Evolutionary conservation across 208 protist genomes (phyloP).

Genomic region (Trypanosoma cruzi): DNA sequence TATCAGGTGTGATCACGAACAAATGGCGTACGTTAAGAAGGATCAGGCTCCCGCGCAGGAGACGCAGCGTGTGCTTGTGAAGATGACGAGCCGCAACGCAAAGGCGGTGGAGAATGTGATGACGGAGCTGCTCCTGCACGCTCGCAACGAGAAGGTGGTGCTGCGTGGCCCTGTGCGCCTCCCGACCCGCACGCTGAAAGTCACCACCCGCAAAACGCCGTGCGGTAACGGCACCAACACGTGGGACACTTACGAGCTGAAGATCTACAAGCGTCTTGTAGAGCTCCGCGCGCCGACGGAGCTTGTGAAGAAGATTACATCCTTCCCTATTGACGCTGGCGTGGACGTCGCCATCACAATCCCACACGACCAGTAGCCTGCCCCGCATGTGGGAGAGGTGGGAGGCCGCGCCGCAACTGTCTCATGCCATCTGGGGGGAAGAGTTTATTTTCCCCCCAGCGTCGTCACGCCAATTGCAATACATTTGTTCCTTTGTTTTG

Average conservation of each 20-base stretch:
- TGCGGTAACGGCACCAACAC: constrained; percentile 99
- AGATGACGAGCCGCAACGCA: constrained; percentile 96
- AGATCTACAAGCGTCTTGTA: constrained; percentile 99
- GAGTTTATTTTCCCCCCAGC: not conserved
- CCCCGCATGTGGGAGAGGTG: not conserved
- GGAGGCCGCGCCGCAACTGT: not conserved
- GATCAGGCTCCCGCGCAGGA: constrained; percentile 48
- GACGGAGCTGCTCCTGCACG: constrained; percentile 92
- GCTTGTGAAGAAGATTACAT: constrained; percentile 93
- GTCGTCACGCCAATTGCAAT: constrained; percentile 31
- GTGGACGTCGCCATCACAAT: constrained; percentile 91
- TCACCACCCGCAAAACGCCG: constrained; percentile 99
- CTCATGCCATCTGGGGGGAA: constrained; percentile 10
- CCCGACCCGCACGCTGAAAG: constrained; percentile 97
- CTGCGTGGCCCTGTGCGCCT: constrained; percentile 98
- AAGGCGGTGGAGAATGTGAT: constrained; percentile 98
- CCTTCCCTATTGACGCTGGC: constrained; percentile 86
- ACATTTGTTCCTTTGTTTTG: too few relatives aligned
- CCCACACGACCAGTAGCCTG: constrained; percentile 38
- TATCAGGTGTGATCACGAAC: constrained; percentile 67
- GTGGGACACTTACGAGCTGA: constrained; percentile 99
- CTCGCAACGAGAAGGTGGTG: constrained; percentile 95
- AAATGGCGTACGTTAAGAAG: constrained; percentile 87
- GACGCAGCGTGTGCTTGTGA: constrained; percentile 96
- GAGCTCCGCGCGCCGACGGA: constrained; percentile 94